Evolutionary conservation across 768 basidiomycete genomes (phyloP), one percentile per base, ranked within the genome.

Genomic region (Clavulina sp.): DNA sequence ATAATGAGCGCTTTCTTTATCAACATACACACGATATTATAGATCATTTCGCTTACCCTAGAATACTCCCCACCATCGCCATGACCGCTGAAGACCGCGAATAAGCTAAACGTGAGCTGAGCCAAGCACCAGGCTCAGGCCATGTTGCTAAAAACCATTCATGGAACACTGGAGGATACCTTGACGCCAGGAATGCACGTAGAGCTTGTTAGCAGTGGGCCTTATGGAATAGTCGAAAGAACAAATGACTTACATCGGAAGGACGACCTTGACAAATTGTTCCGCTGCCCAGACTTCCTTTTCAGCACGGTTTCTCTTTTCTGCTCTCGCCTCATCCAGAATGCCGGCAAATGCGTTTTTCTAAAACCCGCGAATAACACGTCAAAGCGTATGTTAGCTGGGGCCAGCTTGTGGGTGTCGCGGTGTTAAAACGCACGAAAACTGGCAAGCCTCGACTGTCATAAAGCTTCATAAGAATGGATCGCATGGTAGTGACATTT

Each of bases 131-230:
- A 0, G 95, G 95, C 59, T 99, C 95, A 0, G 95, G 92, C 67
- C 97, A 97, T 0, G 84, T 92, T 62, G 89, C 85, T 31, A 93
- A 66, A 64, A 99, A 97, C 95, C 95, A 99, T 57, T 95, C 86
- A 57, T 93, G 86, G 61, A 99, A 89, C 9, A 97, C 78, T 0
- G 91, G 84, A 0, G 80, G 81, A 58, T 71, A 83, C 26, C 84
- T 88, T 54, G 16, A 19, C n/a, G n/a, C n/a, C n/a, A n/a, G n/a
- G n/a, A 38, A 7, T 21, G 51, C 40, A 41, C 18, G 43, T 46
- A 46, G 24, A n/a, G n/a, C n/a, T n/a, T n/a, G n/a, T n/a, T n/a
- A n/a, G n/a, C n/a, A n/a, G n/a, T n/a, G n/a, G n/a, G n/a, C n/a
- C n/a, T n/a, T n/a, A n/a, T n/a, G n/a, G n/a, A n/a, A 18, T 18